Evolutionary conservation across 306 rosid species (phyloP), one percentile per base, ranked within the genome.

Genomic region (Ceratonia siliqua): DNA sequence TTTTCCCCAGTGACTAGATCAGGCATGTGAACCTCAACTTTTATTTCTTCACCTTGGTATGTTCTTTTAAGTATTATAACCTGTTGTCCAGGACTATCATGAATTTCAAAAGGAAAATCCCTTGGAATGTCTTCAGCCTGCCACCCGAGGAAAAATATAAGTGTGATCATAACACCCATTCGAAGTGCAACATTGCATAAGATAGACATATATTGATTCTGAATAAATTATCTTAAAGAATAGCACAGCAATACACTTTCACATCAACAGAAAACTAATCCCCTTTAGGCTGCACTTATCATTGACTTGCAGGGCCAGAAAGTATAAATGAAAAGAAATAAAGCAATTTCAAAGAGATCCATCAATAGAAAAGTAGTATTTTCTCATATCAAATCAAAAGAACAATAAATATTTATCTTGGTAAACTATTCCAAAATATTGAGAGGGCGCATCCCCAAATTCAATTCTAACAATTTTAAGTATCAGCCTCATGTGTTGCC

Each of bases 21-120:
- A 73, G 96, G 93, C 99, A 90, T 94, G 75, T 90, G 90, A 86
- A 94, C 96, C 72, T 87, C 93, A 50, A 94, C 97, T 38, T 70
- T 82, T 32, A 94, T 90, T 21, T 80, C 87, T 83, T 94, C 99
- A 53, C 77, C 96, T 73, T 90, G 87, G 72, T 92, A 89, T 12
- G 77, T 84, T 78, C 97, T 86, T 48, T 82, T 85, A 66, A 94
- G 91, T n/a, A 61, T 90, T 77, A 92, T 61, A 20, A 78, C 78
- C 39, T 90, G 97, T 33, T 76, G 58, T 25, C 95, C 96, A 3
- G 84, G 89, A 70, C 54, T 79, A 68, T 94, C 99, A 41, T 78
- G 62, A 20, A 94, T 86, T 65, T 92, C 85, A 65, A 94, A 94
- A 1, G 97, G 96, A 69, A 92, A 90, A 66, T 80, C 84, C 17